Percentiles rank a stretch among this genome's conserved stretches.
These are phyloP conservation scores for Epichloe festucae DNA, from an alignment of 2,329 filamentous ascomycete species.

Conservation along the genomic window DNA sequence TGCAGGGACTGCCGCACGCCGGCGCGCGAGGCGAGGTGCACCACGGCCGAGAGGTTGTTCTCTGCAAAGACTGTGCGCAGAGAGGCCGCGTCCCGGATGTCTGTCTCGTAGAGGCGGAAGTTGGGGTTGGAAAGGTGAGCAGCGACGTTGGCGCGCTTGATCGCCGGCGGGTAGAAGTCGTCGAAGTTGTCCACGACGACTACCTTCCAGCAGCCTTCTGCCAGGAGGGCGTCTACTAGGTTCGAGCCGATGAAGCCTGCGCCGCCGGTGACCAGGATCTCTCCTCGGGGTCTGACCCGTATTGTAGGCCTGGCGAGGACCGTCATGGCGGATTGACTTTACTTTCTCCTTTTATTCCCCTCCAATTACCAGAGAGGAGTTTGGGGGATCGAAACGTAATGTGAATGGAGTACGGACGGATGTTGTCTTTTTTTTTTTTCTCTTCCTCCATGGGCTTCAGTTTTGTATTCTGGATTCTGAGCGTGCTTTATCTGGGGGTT, in stretches of 20 bases:
- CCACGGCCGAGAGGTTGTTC: slow-evolving; percentile 8
- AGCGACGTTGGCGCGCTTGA: slow-evolving; percentile 13
- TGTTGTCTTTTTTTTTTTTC: too few relatives aligned
- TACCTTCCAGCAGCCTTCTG: slow-evolving; percentile 11
- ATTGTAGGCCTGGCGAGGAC: not conserved
- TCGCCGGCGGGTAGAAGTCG: slow-evolving; percentile 10
- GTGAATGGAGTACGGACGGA: too few relatives aligned
- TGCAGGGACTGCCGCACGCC: slow-evolving; percentile 12
- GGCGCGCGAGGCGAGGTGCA: slow-evolving; percentile 12
- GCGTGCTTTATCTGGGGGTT: too few relatives aligned
- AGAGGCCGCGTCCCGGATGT: not conserved
- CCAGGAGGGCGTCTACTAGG: slow-evolving; percentile 12
- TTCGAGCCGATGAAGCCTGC: slow-evolving; percentile 15
- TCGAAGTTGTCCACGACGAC: slow-evolving; percentile 14
- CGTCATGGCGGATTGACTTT: not conserved
- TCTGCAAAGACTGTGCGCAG: slow-evolving; percentile 9
- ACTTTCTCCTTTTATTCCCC: too few relatives aligned
- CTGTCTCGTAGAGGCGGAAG: slow-evolving; percentile 10
- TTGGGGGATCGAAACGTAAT: too few relatives aligned
- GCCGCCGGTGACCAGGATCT: slow-evolving; percentile 14
- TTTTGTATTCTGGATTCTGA: too few relatives aligned
- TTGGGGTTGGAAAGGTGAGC: slow-evolving; percentile 8
- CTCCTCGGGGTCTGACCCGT: slow-evolving; percentile 5
- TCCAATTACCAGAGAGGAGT: too few relatives aligned
- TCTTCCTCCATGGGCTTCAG: too few relatives aligned